These are phyloP conservation scores for Pseudonectria foliicola DNA, from an alignment of 2,329 filamentous ascomycete species.

Conservation along the genomic window DNA sequence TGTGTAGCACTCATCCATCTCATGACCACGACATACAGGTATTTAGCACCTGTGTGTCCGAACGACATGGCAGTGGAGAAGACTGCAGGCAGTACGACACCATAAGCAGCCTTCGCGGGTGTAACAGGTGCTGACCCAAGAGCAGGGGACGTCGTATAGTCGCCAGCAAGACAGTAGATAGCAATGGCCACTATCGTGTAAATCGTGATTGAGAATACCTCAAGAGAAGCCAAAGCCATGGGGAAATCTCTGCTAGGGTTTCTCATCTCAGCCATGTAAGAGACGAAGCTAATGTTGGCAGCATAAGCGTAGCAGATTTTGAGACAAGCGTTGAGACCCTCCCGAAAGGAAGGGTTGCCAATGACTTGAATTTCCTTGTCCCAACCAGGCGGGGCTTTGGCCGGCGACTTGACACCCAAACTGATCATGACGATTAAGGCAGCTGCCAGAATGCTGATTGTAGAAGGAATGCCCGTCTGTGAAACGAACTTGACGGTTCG, in stretches of 20 bases:
- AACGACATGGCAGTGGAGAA: slow-evolving; percentile 25
- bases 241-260: slow-evolving; percentile 26
- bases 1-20: slow-evolving; percentile 23
- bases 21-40: slow-evolving; percentile 27
- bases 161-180: slow-evolving; percentile 26
- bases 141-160: slow-evolving; percentile 26
- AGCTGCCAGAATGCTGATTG: slow-evolving; percentile 19
- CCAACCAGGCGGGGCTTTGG: slow-evolving; percentile 18
- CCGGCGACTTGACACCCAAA: slow-evolving; percentile 14
- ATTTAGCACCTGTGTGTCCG: slow-evolving; percentile 27
- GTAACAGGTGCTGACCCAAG: slow-evolving; percentile 26
- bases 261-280: slow-evolving; percentile 28
- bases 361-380: slow-evolving; percentile 17
- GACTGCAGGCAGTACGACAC: slow-evolving; percentile 24
- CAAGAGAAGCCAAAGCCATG: slow-evolving; percentile 23
- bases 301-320: slow-evolving; percentile 25
- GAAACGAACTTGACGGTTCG: slow-evolving; percentile 46
- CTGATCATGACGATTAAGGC: slow-evolving; percentile 25
- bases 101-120: slow-evolving; percentile 27
- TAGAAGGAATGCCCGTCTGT: slow-evolving; percentile 21
- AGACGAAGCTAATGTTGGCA: slow-evolving; percentile 25
- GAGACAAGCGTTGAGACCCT: slow-evolving; percentile 20
- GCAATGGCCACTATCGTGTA: slow-evolving; percentile 26
- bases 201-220: slow-evolving; percentile 26
- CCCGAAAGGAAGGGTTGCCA: slow-evolving; percentile 17